Conservation (phyloP, 352 stramenopile species). For the Phytophthora pistaciae region DNA sequence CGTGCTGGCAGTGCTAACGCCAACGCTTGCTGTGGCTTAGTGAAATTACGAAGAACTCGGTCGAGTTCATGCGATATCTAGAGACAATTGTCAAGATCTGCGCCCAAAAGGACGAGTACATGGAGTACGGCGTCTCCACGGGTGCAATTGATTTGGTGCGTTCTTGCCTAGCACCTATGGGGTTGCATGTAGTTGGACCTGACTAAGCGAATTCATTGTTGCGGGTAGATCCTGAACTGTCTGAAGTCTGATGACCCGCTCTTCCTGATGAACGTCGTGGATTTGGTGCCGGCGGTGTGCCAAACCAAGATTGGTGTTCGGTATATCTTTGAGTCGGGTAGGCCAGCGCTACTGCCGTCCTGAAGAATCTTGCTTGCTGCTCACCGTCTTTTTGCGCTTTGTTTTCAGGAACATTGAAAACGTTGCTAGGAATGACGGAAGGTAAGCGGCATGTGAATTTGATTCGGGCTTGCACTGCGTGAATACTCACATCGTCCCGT, state of each 20-base stretch:
- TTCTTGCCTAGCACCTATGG: not conserved
- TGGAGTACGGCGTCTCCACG: slow-evolving; percentile 64
- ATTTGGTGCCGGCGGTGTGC: slow-evolving; percentile 79
- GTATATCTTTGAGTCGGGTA: slow-evolving; percentile 86
- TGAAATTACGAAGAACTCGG: slow-evolving; percentile 56
- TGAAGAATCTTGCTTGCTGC: not conserved
- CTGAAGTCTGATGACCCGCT: slow-evolving; percentile 81
- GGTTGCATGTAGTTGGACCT: not conserved
- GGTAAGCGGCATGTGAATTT: slow-evolving; percentile 35
- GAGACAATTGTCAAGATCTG: slow-evolving; percentile 77
- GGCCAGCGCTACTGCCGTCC: not conserved
- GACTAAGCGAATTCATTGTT: slow-evolving; percentile 12
- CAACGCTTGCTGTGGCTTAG: slow-evolving; percentile 28
- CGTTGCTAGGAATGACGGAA: slow-evolving; percentile 69
- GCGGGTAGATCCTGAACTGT: slow-evolving; percentile 67
- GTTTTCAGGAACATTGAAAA: slow-evolving; percentile 68
- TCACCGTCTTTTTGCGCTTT: slow-evolving; percentile 8
- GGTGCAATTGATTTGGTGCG: slow-evolving; percentile 54
- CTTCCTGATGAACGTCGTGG: slow-evolving; percentile 88
- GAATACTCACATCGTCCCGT: slow-evolving; percentile 6
- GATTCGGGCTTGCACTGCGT: not conserved
- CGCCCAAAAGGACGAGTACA: slow-evolving; percentile 60
- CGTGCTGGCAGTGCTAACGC: slow-evolving; percentile 1
- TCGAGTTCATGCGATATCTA: slow-evolving; percentile 84
- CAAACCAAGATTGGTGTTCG: slow-evolving; percentile 69